Evolutionary conservation across 257 asterid species (phyloP).

Genomic region (Solanum infundibuliforme): DNA sequence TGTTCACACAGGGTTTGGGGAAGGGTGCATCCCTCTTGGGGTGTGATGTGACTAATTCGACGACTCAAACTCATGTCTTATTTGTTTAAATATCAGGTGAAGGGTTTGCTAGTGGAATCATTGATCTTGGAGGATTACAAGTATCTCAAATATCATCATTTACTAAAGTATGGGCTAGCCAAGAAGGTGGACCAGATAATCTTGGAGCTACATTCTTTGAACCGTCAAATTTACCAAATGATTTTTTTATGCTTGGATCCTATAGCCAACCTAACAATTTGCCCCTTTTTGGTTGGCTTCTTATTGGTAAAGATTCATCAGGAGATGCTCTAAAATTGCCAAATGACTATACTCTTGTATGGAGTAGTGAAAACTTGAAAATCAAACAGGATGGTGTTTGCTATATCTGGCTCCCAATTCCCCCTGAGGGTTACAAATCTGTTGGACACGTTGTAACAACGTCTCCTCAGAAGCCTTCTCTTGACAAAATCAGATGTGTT

Average conservation of each 20-base stretch:
- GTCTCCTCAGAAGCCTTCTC: slow-evolving; percentile 36
- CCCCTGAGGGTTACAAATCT: slow-evolving; percentile 44
- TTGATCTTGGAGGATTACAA: slow-evolving; percentile 64
- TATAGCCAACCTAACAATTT: slow-evolving; percentile 59
- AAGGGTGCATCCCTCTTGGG: background rate
- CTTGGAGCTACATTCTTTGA: slow-evolving; percentile 64
- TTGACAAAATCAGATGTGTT: slow-evolving; percentile 33
- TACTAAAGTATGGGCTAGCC: slow-evolving; percentile 43
- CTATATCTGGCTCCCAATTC: slow-evolving; percentile 45
- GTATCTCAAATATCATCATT: slow-evolving; percentile 37
- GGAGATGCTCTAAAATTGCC: slow-evolving; percentile 32
- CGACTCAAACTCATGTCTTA: background rate
- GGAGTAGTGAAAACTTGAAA: slow-evolving; percentile 36
- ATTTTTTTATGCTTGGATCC: slow-evolving; percentile 61
- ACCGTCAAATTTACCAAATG: slow-evolving; percentile 57
- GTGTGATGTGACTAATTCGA: background rate
- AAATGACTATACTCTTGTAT: slow-evolving; percentile 42
- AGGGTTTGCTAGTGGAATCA: slow-evolving; percentile 44
- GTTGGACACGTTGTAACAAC: slow-evolving; percentile 39
- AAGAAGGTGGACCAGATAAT: slow-evolving; percentile 69
- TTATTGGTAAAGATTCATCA: slow-evolving; percentile 45
- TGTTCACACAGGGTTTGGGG: background rate
- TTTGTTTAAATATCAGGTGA: slow-evolving; percentile 20
- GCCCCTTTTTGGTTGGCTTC: slow-evolving; percentile 55
- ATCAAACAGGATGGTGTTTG: slow-evolving; percentile 31